Conservation (phyloP, 257 asterid species). For the Orobanche coerulescens region DNA sequence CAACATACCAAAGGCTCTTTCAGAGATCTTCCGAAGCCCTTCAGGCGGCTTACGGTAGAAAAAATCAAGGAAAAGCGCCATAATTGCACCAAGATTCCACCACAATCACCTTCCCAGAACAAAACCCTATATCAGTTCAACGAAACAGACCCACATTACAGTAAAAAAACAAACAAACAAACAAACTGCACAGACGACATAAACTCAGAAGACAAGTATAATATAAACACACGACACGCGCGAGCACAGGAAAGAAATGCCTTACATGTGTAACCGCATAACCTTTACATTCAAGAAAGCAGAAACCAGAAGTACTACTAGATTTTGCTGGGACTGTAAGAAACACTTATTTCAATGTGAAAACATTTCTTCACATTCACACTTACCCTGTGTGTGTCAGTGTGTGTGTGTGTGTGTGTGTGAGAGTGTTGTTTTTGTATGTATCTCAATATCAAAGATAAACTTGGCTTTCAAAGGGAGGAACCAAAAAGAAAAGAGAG, state of each 20-base stretch:
- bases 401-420: constrained; percentile 17
- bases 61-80: constrained; percentile 45
- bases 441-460: constrained; percentile 3
- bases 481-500: constrained; percentile 23
- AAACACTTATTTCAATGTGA: constrained; percentile 39
- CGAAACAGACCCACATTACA: constrained; percentile 20
- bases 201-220: not conserved
- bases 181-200: constrained; percentile 19
- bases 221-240: not conserved
- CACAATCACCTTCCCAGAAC: constrained; percentile 19
- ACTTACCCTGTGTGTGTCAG: constrained; percentile 26
- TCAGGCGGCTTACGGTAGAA: constrained; percentile 52
- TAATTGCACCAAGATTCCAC: constrained; percentile 26
- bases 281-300: constrained; percentile 31
- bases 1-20: constrained; percentile 43
- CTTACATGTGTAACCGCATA: not conserved
- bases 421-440: constrained; percentile 1
- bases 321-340: constrained; percentile 44
- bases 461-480: constrained; percentile 44
- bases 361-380: constrained; percentile 40
- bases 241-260: not conserved
- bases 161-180: constrained; percentile 10
- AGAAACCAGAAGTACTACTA: constrained; percentile 18
- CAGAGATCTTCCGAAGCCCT: constrained; percentile 51
- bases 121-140: constrained; percentile 25